phyloP scores from a whole-genome alignment of 352 stramenopile species.

The Peronosclerospora sorghi region DNA sequence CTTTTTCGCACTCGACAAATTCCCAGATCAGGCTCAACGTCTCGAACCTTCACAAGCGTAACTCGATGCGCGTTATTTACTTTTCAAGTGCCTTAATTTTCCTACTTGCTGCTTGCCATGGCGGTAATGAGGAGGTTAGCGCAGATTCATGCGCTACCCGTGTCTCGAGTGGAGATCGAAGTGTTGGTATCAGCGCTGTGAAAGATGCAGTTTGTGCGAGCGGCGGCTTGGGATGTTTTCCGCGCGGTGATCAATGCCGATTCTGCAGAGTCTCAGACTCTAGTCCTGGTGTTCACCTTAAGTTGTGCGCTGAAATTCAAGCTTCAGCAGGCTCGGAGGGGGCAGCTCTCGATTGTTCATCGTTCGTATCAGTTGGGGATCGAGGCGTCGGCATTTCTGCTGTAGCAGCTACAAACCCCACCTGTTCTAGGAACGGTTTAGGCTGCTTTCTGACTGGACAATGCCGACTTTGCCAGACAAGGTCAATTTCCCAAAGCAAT shows the following conservation, averaged over 20 bases:
- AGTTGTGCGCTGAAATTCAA: too few relatives aligned
- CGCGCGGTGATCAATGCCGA: conserved; percentile 4
- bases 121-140: background rate
- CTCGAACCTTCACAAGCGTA: conserved; percentile 2
- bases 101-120: conserved; percentile 5
- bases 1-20: conserved; percentile 12
- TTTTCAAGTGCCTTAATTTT: conserved; percentile 11
- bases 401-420: conserved; percentile 6
- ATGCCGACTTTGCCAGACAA: conserved; percentile 34
- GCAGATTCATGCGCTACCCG: conserved; percentile 9
- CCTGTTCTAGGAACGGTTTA: conserved; percentile 16
- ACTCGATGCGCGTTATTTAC: conserved; percentile 11
- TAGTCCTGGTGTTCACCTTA: too few relatives aligned
- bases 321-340: background rate
- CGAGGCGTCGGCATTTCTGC: conserved; percentile 19
- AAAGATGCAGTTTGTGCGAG: conserved; percentile 22
- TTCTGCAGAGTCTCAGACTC: too few relatives aligned
- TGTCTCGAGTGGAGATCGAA: conserved; percentile 21
- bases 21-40: background rate
- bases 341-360: conserved; percentile 10
- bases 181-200: conserved; percentile 23
- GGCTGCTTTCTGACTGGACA: conserved; percentile 17
- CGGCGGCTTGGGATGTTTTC: conserved; percentile 19
- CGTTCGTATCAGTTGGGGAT: conserved; percentile 19
- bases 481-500: conserved; percentile 13